A percentile compares a stretch with the other conserved stretches of the same genome.
Conservation (phyloP, 306 rosid genomes). For the Cotoneaster glaucophyllus region DNA sequence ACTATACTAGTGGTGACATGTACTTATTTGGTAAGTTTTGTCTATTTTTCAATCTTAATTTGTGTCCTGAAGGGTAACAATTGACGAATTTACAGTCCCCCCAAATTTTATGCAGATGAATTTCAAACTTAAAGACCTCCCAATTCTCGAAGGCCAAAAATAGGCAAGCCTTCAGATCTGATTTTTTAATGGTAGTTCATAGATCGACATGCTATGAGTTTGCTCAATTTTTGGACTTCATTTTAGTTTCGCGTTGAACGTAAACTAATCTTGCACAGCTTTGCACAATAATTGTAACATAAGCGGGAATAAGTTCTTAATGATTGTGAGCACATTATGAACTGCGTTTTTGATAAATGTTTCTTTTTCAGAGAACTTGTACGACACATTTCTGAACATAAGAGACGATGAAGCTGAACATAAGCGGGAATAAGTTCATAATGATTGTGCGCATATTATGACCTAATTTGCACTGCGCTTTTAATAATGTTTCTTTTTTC, state of each 20-base stretch:
- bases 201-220: neutral
- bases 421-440: neutral
- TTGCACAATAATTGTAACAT: no score
- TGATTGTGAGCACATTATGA: no score
- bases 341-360: no score
- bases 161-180: constrained; percentile 44
- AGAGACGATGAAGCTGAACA: no score
- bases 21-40: constrained; percentile 75
- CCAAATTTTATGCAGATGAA: constrained; percentile 55
- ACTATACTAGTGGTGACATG: constrained; percentile 81
- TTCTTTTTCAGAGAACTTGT: no score
- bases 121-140: constrained; percentile 90
- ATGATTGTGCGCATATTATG: neutral
- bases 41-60: constrained; percentile 10
- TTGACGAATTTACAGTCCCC: constrained; percentile 21
- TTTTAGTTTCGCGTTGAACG: neutral
- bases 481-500: constrained; percentile 1
- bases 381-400: no score
- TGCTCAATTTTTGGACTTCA: neutral
- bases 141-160: constrained; percentile 83
- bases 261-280: neutral
- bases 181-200: neutral
- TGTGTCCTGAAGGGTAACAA: neutral
- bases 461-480: constrained; percentile 1
- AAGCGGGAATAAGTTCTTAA: no score